Evolutionary conservation across 2,329 filamentous ascomycete genomes (phyloP).

Genomic region (Stenocarpella maydis): DNA sequence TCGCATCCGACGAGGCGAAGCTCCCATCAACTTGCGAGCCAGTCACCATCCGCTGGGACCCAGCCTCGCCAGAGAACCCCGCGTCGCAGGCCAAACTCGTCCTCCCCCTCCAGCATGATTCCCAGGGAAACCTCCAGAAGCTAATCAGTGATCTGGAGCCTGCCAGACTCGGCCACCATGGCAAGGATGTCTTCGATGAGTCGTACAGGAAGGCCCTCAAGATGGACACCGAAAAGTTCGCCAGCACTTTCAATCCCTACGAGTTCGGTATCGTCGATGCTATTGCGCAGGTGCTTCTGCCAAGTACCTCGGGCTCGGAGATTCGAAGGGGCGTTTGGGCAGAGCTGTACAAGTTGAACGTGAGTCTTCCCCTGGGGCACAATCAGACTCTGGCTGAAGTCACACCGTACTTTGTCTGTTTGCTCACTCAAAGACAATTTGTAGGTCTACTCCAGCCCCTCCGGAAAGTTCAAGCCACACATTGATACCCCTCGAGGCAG

Average conservation of each 20-base stretch:
- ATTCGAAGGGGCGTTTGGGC: slow-evolving; percentile 51
- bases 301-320: slow-evolving; percentile 38
- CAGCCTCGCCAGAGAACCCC: too few relatives aligned
- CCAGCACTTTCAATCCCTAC: slow-evolving; percentile 59
- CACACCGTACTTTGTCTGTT: too few relatives aligned
- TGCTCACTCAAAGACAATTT: too few relatives aligned
- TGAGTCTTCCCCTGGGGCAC: too few relatives aligned
- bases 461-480: slow-evolving; percentile 58
- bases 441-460: slow-evolving; percentile 56
- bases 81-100: too few relatives aligned
- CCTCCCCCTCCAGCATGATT: too few relatives aligned
- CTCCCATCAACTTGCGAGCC: too few relatives aligned
- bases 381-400: too few relatives aligned
- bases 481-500: slow-evolving; percentile 61
- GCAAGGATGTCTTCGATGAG: slow-evolving; percentile 58
- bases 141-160: too few relatives aligned
- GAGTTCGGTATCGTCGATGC: slow-evolving; percentile 60
- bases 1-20: too few relatives aligned
- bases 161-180: slow-evolving; percentile 35
- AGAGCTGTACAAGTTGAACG: slow-evolving; percentile 67
- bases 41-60: too few relatives aligned
- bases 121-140: too few relatives aligned
- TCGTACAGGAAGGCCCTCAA: slow-evolving; percentile 61
- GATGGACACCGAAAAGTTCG: slow-evolving; percentile 57
- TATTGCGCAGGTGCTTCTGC: slow-evolving; percentile 56